Base-by-base conservation (phyloP, 1,139 yeast genomes). In the Scheffersomyces cryptocercus region DNA sequence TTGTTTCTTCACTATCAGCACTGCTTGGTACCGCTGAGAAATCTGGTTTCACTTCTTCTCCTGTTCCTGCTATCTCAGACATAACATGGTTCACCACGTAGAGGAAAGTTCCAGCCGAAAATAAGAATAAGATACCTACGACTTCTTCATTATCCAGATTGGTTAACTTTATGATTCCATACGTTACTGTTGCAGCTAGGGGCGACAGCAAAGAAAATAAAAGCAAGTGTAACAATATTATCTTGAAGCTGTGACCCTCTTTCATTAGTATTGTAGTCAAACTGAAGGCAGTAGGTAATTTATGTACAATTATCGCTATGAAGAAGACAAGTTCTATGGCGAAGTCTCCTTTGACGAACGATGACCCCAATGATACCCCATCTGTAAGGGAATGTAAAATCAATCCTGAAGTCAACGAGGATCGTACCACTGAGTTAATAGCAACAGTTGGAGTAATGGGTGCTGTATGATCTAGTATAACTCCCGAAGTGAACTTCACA, bases 231-330 rank as follows among this genome's bases (percentile, higher is more conserved):
- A 69, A 58, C 41, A 67, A 65, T 15, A 78, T 65, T n/a, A 60
- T 58, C 12, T 52, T 49, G 7, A 49, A 46, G n/a, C 61, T 48
- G 2, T 67, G 52, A 5, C 62, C 62, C 38, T 69, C 66, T 35
- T 71, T 67, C n/a, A 77, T 58, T 35, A 87, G 65, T 10, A 85
- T 72, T 2, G 88, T 75, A 1, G 81, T 64, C 37, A 87, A 71
- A 38, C 91, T 86, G 58, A 86, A 84, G 5, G 89, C 76, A 0
- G 93, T 85, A 0, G 95, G 95, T 4, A 86, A 70, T 58, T 86
- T 86, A 68, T 86, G 95, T 28, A 85, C 60, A 46, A 86, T 73
- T 15, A 87, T 78, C 13, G 88, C 85, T 7, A 78, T 44, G 50
- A 79, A 79, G 48, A 84, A 73, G 14, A 82, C 55, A n/a, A 79